Percentiles rank a stretch among this genome's conserved stretches.
Conservation (phyloP, 1,139 yeast species). For the Blastobotrys indianensis region DNA sequence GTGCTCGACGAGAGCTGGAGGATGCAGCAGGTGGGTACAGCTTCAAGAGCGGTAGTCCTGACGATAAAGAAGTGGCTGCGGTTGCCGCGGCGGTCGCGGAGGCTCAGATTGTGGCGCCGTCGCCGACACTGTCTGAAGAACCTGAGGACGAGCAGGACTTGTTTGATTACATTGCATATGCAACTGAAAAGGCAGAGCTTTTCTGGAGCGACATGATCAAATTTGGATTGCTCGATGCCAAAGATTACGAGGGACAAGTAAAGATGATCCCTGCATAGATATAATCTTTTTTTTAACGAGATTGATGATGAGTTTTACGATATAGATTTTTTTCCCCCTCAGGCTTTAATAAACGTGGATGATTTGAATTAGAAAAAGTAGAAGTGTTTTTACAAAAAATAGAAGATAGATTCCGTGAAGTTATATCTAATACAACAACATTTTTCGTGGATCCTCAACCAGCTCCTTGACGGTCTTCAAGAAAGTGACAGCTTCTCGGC, state of each 20-base stretch:
- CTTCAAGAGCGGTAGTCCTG: background rate
- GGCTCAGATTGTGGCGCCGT: background rate
- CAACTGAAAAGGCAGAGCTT: conserved; percentile 66
- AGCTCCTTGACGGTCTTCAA: conserved; percentile 92
- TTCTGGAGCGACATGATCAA: conserved; percentile 70
- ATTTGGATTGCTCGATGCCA: conserved; percentile 44
- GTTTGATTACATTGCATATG: conserved; percentile 72
- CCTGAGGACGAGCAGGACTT: conserved; percentile 52
- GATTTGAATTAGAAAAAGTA: background rate
- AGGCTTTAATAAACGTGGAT: background rate
- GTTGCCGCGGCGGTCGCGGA: background rate
- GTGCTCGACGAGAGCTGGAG: conserved; percentile 23
- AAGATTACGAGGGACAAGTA: conserved; percentile 21
- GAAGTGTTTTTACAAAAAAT: background rate
- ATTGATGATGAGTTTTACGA: background rate
- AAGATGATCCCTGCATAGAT: background rate
- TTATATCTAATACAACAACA: conserved; percentile 54
- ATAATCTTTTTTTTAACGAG: too few relatives aligned
- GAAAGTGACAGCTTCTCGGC: conserved; percentile 98
- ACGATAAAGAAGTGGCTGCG: conserved; percentile 5
- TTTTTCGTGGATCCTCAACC: conserved; percentile 98
- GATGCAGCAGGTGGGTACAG: conserved; percentile 27
- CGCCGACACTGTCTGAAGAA: conserved; percentile 12
- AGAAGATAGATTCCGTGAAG: background rate
- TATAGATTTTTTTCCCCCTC: background rate